Percentiles rank a stretch among this genome's conserved stretches.
Conservation (phyloP, 2,329 filamentous ascomycete genomes). For the Byssothecium circinans region DNA sequence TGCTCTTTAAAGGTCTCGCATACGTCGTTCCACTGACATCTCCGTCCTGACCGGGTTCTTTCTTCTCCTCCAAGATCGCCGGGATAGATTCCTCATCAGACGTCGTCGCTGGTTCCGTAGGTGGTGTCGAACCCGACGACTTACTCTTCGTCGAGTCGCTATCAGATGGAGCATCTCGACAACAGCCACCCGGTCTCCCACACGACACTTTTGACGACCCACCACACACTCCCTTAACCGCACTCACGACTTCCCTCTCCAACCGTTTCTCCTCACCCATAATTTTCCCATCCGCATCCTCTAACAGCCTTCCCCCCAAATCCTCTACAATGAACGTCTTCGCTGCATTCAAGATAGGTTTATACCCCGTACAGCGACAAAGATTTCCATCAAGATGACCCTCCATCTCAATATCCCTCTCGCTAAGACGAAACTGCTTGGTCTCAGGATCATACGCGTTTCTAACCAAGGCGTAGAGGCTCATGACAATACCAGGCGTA, state of each 20-base stretch:
- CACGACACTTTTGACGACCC: conserved; percentile 34
- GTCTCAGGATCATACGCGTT: conserved; percentile 56
- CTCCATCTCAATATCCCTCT: conserved; percentile 42
- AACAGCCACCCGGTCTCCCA: conserved; percentile 43
- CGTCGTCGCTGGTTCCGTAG: conserved; percentile 28
- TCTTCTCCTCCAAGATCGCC: conserved; percentile 23
- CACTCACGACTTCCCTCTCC: conserved; percentile 29
- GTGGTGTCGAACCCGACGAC: conserved; percentile 30
- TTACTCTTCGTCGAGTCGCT: conserved; percentile 32
- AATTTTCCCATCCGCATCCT: conserved; percentile 49
- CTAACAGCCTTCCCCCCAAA: conserved; percentile 51
- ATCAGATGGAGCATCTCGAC: conserved; percentile 36
- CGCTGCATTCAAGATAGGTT: conserved; percentile 88
- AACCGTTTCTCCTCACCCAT: conserved; percentile 48
- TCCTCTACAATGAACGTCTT: conserved; percentile 74
- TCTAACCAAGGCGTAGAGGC: conserved; percentile 81
- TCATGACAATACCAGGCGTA: conserved; percentile 94
- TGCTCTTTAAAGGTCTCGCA: conserved; percentile 40
- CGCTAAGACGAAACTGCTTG: conserved; percentile 37
- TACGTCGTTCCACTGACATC: conserved; percentile 35
- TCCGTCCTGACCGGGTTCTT: conserved; percentile 22
- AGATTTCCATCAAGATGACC: conserved; percentile 84
- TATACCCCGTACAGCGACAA: conserved; percentile 90
- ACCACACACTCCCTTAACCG: conserved; percentile 27
- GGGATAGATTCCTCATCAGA: conserved; percentile 34